Evolutionary conservation across 495 filamentous ascomycete genomes (phyloP), one percentile per base, ranked within the genome.

Genomic region (Chaetomium fimeti): DNA sequence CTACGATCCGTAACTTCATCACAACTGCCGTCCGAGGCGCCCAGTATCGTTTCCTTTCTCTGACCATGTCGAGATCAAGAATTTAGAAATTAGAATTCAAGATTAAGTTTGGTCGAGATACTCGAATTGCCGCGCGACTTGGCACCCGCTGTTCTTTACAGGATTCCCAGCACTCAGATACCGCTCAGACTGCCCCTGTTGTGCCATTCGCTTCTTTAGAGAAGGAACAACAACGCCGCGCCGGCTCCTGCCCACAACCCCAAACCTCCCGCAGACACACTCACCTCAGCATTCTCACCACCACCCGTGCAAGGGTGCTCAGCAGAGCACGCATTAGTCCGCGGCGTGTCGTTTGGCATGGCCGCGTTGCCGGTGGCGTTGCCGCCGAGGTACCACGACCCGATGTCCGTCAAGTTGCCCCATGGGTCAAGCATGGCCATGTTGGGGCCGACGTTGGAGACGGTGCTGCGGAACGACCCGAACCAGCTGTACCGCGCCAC

Each of bases 401-500:
- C 85, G 58, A 88, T 84, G 72, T 87, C 79, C 25, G 85, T 87
- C 67, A 88, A 66, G 60, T 80, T 61, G 18, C 85, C 85, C 9
- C 80, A 70, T 24, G 77, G 70, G 42, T 78, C 77, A 55, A 88
- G 66, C 76, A 88, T 82, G 8, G 85, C 82, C 12, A 71, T 75
- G 57, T 84, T 84, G 3, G 82, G 79, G 0, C 85, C 85, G 8
- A 89, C 81, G 61, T 88, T 88, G 36, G 78, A 82, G 36, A 79
- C 80, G 40, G 76, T 75, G 48, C 76, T 80, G 12, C 86, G 77
- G 71, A 88, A 89, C 40, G 82, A 69, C 43, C 87, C 87, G 66
- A 90, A 90, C 76, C 85, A 89, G 20, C 83, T 81, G 65, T 89
- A 89, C 38, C 77, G 78, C 48, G 75, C 78, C 6, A 87, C 75